Percentiles rank a stretch among this genome's conserved stretches.
phyloP scores from a whole-genome alignment of 441 rosid genomes.

The Pelargonium myrrhifolium region DNA sequence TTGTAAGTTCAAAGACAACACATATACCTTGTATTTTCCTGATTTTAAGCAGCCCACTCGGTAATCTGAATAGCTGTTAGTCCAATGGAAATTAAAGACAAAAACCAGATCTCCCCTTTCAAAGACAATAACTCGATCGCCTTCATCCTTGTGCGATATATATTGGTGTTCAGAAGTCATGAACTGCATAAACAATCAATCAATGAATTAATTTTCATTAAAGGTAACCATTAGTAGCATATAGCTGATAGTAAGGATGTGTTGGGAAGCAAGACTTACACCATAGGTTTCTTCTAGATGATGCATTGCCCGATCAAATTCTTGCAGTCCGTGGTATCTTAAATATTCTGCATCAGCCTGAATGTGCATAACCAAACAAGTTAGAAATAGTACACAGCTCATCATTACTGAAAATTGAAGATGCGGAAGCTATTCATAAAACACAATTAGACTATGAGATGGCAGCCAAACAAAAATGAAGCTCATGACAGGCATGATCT shows the following conservation, averaged over 20 bases:
- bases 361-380: constrained; percentile 14
- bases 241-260: neutral
- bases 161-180: constrained; percentile 90
- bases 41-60: constrained; percentile 76
- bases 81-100: constrained; percentile 93
- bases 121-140: constrained; percentile 66
- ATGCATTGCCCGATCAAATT: constrained; percentile 94
- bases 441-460: neutral
- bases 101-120: constrained; percentile 85
- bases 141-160: constrained; percentile 75
- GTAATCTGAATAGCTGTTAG: constrained; percentile 73
- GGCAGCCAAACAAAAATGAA: neutral
- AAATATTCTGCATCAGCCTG: constrained; percentile 81
- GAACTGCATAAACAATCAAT: constrained; percentile 48
- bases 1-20: neutral
- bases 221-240: neutral
- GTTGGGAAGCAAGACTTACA: constrained; percentile 41
- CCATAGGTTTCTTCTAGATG: constrained; percentile 66
- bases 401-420: neutral
- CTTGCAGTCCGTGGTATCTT: constrained; percentile 81
- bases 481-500: neutral
- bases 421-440: neutral
- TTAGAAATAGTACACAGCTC: neutral
- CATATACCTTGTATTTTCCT: constrained; percentile 84
- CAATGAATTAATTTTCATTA: constrained; percentile 8